A percentile compares a stretch with the other conserved stretches of the same genome.
These are phyloP conservation scores for Mycena rebaudengoi DNA, from an alignment of 768 basidiomycete species.

Conservation along the genomic window DNA sequence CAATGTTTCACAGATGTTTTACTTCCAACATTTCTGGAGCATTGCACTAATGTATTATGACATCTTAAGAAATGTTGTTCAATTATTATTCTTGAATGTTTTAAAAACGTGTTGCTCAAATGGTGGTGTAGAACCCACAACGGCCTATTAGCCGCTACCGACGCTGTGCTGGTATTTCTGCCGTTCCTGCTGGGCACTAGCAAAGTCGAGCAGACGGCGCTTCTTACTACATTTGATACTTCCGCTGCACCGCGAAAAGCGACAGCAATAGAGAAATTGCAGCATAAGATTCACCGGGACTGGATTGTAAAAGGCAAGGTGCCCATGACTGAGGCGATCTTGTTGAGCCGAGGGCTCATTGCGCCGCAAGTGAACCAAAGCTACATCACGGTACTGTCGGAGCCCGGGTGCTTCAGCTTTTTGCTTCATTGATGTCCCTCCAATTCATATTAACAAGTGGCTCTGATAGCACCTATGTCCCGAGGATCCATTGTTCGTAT, in stretches of 20 bases:
- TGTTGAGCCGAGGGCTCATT: not conserved
- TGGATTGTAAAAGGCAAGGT: constrained; percentile 1
- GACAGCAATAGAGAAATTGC: not conserved
- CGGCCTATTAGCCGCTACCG: constrained; percentile 1
- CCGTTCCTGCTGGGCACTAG: not conserved
- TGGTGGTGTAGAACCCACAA: no score
- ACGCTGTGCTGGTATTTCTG: not conserved
- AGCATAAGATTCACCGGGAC: not conserved
- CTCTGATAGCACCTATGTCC: not conserved
- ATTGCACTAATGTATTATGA: no score
- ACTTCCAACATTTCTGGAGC: no score
- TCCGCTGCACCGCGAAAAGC: not conserved
- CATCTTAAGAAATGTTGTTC: no score
- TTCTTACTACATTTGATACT: not conserved
- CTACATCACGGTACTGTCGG: not conserved
- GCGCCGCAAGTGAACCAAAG: not conserved
- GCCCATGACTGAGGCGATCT: not conserved
- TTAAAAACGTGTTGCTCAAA: no score
- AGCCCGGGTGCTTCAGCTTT: not conserved
- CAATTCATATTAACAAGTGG: not conserved
- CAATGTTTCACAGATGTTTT: no score
- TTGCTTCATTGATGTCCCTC: no score
- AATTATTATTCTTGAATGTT: no score
- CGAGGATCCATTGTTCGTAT: constrained; percentile 3
- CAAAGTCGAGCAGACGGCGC: not conserved